Conservation (phyloP, 2,329 filamentous ascomycete species). For the Akanthomyces dipterigenus region DNA sequence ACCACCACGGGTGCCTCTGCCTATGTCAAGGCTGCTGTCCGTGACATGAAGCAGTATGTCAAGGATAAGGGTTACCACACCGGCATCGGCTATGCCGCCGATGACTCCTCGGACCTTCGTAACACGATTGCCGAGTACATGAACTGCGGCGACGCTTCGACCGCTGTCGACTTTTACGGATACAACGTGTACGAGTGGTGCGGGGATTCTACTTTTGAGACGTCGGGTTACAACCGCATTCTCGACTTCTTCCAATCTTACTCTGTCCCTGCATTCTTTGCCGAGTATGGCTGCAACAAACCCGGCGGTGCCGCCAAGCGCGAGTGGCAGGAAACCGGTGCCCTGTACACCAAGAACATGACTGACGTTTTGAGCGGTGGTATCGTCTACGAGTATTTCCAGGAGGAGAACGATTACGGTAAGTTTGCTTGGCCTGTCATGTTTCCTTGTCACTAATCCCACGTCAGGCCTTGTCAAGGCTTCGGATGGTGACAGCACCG, state of each 20-base stretch:
- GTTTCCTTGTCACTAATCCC: background rate
- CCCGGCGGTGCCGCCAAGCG: constrained; percentile 54
- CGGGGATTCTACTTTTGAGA: constrained; percentile 67
- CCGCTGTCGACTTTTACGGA: constrained; percentile 90
- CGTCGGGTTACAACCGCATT: constrained; percentile 75
- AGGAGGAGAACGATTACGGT: constrained; percentile 86
- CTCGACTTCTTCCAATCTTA: constrained; percentile 83
- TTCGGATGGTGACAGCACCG: constrained; percentile 51
- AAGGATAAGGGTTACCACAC: constrained; percentile 71
- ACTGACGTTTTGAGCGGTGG: constrained; percentile 83
- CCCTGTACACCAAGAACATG: constrained; percentile 78
- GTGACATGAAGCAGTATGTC: constrained; percentile 94
- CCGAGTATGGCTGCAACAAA: constrained; percentile 94
- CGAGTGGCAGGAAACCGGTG: constrained; percentile 76
- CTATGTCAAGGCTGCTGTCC: constrained; percentile 95
- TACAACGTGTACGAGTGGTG: constrained; percentile 99
- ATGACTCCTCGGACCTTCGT: constrained; percentile 81
- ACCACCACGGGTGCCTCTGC: constrained; percentile 88
- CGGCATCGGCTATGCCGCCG: constrained; percentile 92
- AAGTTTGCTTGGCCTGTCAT: constrained; percentile 21
- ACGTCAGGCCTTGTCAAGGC: constrained; percentile 59
- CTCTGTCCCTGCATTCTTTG: constrained; percentile 94
- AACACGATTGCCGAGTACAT: constrained; percentile 83
- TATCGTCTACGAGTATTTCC: constrained; percentile 98
- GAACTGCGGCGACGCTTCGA: constrained; percentile 66